phyloP scores from a whole-genome alignment of 176 grass and related monocot species.

The Tillandsia fasciculata region DNA sequence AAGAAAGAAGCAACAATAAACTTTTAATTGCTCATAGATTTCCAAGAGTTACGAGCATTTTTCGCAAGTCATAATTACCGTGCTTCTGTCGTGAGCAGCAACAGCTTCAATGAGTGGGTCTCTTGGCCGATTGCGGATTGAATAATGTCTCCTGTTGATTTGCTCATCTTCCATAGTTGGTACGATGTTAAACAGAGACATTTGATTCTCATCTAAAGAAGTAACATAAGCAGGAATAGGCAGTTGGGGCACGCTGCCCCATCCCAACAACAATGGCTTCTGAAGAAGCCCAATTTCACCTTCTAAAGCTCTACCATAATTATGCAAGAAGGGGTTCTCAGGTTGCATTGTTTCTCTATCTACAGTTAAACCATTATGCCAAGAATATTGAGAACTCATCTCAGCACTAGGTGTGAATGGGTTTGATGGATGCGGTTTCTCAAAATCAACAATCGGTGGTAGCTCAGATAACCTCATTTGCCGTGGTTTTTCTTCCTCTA shows the following conservation, averaged over 20 bases:
- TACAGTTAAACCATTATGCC: slow-evolving; percentile 15
- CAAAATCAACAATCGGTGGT: slow-evolving; percentile 17
- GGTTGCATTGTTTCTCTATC: slow-evolving; percentile 26
- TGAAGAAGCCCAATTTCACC: neutral
- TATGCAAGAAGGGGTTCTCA: neutral
- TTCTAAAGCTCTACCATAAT: neutral
- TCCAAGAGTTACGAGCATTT: neutral
- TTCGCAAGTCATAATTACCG: slow-evolving; percentile 24
- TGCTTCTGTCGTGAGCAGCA: slow-evolving; percentile 94
- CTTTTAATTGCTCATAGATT: neutral
- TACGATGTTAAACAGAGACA: slow-evolving; percentile 25
- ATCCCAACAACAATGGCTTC: slow-evolving; percentile 35
- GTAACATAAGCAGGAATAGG: slow-evolving; percentile 64
- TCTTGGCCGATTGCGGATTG: slow-evolving; percentile 68
- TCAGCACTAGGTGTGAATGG: slow-evolving; percentile 3
- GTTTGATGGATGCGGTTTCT: neutral
- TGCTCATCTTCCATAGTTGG: slow-evolving; percentile 33
- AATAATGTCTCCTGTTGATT: slow-evolving; percentile 45
- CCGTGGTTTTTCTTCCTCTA: slow-evolving; percentile 23
- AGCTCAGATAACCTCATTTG: slow-evolving; percentile 5
- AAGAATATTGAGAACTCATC: slow-evolving; percentile 23
- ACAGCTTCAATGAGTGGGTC: slow-evolving; percentile 94
- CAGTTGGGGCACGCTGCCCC: slow-evolving; percentile 50
- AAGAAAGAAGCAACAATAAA: neutral
- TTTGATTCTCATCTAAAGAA: slow-evolving; percentile 37